phyloP scores from a whole-genome alignment of 306 rosid species.

The Trifolium subterraneum region DNA sequence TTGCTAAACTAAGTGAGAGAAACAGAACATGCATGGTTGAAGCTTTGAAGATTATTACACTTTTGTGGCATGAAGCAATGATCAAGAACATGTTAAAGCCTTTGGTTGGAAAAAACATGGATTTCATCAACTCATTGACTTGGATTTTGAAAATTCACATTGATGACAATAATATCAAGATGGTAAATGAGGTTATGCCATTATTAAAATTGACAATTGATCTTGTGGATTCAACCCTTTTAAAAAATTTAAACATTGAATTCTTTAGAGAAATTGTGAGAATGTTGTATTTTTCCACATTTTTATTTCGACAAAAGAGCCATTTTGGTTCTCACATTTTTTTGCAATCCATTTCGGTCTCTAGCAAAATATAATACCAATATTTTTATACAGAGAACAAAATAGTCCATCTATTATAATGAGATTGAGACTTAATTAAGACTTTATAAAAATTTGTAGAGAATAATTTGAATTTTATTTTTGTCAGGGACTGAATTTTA shows the following conservation, averaged over 20 bases:
- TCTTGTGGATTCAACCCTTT: constrained; percentile 35
- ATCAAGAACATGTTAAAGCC: constrained; percentile 38
- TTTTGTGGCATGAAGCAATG: constrained; percentile 43
- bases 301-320: too few species aligned
- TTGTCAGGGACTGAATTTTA: too few species aligned
- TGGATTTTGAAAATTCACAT: constrained; percentile 55
- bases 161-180: constrained; percentile 31
- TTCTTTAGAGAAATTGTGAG: constrained; percentile 57
- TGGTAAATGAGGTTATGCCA: constrained; percentile 54
- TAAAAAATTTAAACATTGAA: constrained; percentile 53
- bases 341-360: too few species aligned
- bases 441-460: too few species aligned
- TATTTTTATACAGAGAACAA: too few species aligned
- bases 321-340: too few species aligned
- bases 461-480: too few species aligned
- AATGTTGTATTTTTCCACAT: too few species aligned
- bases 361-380: too few species aligned
- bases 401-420: too few species aligned
- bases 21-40: constrained; percentile 62
- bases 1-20: constrained; percentile 50
- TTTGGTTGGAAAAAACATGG: constrained; percentile 48
- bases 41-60: constrained; percentile 54
- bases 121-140: constrained; percentile 60
- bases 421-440: too few species aligned
- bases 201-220: constrained; percentile 52